A percentile compares a stretch with the other conserved stretches of the same genome.
Evolutionary conservation across 179 eudicot species (phyloP).

Genomic region (Sideroxylon spinosum): DNA sequence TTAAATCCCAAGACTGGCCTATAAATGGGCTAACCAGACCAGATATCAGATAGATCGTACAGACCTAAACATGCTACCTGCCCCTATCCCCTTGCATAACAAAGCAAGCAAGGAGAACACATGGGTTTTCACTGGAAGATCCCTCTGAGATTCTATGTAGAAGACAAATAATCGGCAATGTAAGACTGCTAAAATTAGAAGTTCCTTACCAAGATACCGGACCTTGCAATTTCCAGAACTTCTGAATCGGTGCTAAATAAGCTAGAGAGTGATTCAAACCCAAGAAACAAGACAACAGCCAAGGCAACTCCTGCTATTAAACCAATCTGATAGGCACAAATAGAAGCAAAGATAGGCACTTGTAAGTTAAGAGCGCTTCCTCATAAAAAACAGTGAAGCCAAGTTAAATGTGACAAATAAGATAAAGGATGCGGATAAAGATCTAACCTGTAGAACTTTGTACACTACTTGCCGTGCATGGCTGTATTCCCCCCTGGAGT

Average conservation of each 20-base stretch:
- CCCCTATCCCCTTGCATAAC: not conserved
- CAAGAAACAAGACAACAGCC: slow-evolving; percentile 59
- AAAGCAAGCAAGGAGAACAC: not conserved
- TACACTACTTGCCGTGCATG: slow-evolving; percentile 69
- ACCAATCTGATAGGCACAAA: slow-evolving; percentile 48
- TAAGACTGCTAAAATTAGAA: not conserved
- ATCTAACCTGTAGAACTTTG: slow-evolving; percentile 70
- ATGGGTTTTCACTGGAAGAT: slow-evolving; percentile 5
- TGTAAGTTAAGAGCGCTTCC: not conserved
- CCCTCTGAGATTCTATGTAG: slow-evolving; percentile 6
- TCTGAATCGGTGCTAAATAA: slow-evolving; percentile 65
- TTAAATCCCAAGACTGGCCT: not conserved
- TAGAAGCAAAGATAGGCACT: not conserved
- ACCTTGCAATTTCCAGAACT: slow-evolving; percentile 58
- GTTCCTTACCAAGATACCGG: slow-evolving; percentile 75
- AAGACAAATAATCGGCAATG: slow-evolving; percentile 9
- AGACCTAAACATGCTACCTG: not conserved
- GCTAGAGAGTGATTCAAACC: slow-evolving; percentile 50
- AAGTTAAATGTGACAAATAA: slow-evolving; percentile 12
- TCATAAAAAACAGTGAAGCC: slow-evolving; percentile 8
- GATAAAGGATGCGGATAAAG: not conserved
- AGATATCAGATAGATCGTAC: not conserved
- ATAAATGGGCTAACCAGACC: not conserved
- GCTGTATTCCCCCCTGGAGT: slow-evolving; percentile 59
- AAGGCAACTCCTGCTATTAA: slow-evolving; percentile 55